A percentile compares a stretch with the other conserved stretches of the same genome.
Evolutionary conservation across 2,329 filamentous ascomycete genomes (phyloP).

Genomic region (Endocalyx cinctus): DNA sequence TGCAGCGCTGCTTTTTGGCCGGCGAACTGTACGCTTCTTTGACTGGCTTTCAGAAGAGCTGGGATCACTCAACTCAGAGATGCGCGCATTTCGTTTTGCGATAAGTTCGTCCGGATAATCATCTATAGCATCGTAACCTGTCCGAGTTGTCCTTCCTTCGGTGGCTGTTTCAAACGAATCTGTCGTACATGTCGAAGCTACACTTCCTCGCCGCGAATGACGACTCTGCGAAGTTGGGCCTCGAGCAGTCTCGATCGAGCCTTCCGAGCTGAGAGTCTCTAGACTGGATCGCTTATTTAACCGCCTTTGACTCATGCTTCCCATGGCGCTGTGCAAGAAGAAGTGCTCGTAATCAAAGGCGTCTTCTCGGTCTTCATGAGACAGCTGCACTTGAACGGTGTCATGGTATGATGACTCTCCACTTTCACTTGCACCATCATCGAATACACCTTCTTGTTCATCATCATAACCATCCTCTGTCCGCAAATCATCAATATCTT

Average conservation of each 20-base stretch:
- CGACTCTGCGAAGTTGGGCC: conserved; percentile 33
- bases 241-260: conserved; percentile 58
- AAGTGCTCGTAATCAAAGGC: conserved; percentile 97
- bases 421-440: conserved; percentile 52
- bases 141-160: conserved; percentile 35
- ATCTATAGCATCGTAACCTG: conserved; percentile 15
- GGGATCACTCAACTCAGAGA: conserved; percentile 18
- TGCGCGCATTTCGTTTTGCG: too few species aligned
- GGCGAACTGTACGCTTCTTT: conserved; percentile 34
- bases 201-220: conserved; percentile 38
- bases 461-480: conserved; percentile 28
- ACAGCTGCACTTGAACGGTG: conserved; percentile 54
- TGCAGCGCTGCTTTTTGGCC: conserved; percentile 38
- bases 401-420: conserved; percentile 62
- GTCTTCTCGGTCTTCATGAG: conserved; percentile 89
- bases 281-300: conserved; percentile 41
- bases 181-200: conserved; percentile 45
- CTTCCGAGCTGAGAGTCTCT: conserved; percentile 54
- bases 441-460: conserved; percentile 31
- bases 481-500: conserved; percentile 24
- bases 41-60: conserved; percentile 17
- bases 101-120: conserved; percentile 18
- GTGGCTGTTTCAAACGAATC: conserved; percentile 55
- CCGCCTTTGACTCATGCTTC: conserved; percentile 60
- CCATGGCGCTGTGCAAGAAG: conserved; percentile 89